These are phyloP conservation scores for Lumnitzera racemosa DNA, from an alignment of 345 rosid genomes.

Conservation along the genomic window DNA sequence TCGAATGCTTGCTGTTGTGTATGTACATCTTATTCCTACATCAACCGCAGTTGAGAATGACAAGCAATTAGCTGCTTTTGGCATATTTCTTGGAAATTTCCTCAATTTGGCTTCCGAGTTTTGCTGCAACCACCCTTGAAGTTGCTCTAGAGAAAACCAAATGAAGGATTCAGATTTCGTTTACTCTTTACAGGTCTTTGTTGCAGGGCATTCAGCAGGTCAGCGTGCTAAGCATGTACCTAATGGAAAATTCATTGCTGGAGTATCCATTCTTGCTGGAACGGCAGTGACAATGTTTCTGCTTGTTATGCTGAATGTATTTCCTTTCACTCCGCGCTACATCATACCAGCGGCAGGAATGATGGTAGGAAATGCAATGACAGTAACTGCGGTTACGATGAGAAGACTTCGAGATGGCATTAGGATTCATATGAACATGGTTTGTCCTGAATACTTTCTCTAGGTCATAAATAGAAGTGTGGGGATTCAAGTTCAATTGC, in stretches of 20 bases:
- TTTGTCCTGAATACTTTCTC: slow-evolving; percentile 9
- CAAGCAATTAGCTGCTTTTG: too few species aligned
- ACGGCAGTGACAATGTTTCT: slow-evolving; percentile 65
- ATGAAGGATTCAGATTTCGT: neutral
- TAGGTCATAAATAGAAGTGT: too few species aligned
- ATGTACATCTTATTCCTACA: too few species aligned
- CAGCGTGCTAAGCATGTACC: slow-evolving; percentile 83
- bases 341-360: slow-evolving; percentile 83
- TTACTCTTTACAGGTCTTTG: slow-evolving; percentile 34
- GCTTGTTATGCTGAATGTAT: slow-evolving; percentile 56
- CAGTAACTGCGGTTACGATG: slow-evolving; percentile 92
- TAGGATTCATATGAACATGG: slow-evolving; percentile 64
- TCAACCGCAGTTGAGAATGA: too few species aligned
- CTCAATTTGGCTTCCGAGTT: too few species aligned
- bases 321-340: slow-evolving; percentile 90
- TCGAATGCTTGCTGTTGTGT: too few species aligned
- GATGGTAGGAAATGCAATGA: slow-evolving; percentile 98
- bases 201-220: slow-evolving; percentile 88
- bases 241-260: slow-evolving; percentile 65
- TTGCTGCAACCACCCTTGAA: too few species aligned
- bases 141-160: too few species aligned
- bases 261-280: slow-evolving; percentile 58
- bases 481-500: too few species aligned
- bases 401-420: slow-evolving; percentile 77
- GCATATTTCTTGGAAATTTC: too few species aligned